phyloP scores from a whole-genome alignment of 202 grass and related monocot genomes.

The Hordeum pubiflorum region DNA sequence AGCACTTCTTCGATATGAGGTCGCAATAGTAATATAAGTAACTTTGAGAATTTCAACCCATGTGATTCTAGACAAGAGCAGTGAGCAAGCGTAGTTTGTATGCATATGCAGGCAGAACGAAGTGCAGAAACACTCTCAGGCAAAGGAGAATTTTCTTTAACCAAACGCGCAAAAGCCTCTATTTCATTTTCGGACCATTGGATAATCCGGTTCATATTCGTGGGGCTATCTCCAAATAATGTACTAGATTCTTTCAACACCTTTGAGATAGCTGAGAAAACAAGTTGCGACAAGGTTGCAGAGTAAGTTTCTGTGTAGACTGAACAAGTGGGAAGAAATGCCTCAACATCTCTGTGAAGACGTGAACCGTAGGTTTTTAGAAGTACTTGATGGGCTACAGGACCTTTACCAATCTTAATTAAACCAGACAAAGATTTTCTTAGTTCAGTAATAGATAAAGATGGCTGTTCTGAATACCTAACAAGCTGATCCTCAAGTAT shows the following conservation, averaged over 20 bases:
- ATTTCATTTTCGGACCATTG: conserved; percentile 93
- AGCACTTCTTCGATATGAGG: conserved; percentile 93
- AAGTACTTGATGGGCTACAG: conserved; percentile 78
- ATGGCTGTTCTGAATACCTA: conserved; percentile 57
- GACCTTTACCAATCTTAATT: conserved; percentile 69
- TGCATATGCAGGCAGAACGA: conserved; percentile 73
- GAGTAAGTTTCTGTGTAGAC: conserved; percentile 76
- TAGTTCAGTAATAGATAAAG: conserved; percentile 55
- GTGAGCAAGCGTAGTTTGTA: conserved; percentile 73
- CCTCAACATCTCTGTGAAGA: conserved; percentile 66
- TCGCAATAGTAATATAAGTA: conserved; percentile 65
- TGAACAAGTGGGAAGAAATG: conserved; percentile 74
- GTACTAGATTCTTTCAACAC: conserved; percentile 61
- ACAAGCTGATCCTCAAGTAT: conserved; percentile 77
- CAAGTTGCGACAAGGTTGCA: conserved; percentile 74
- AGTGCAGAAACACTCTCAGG: conserved; percentile 69
- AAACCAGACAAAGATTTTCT: conserved; percentile 66
- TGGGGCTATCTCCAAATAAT: conserved; percentile 58
- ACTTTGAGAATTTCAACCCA: conserved; percentile 89
- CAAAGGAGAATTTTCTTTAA: conserved; percentile 83
- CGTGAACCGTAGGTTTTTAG: conserved; percentile 60
- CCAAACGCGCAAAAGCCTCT: conserved; percentile 70
- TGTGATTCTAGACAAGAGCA: conserved; percentile 64
- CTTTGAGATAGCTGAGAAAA: conserved; percentile 83
- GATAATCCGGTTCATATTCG: conserved; percentile 55